Base-by-base conservation (phyloP, 2,329 filamentous ascomycete genomes). In the Penicillium thymicola region DNA sequence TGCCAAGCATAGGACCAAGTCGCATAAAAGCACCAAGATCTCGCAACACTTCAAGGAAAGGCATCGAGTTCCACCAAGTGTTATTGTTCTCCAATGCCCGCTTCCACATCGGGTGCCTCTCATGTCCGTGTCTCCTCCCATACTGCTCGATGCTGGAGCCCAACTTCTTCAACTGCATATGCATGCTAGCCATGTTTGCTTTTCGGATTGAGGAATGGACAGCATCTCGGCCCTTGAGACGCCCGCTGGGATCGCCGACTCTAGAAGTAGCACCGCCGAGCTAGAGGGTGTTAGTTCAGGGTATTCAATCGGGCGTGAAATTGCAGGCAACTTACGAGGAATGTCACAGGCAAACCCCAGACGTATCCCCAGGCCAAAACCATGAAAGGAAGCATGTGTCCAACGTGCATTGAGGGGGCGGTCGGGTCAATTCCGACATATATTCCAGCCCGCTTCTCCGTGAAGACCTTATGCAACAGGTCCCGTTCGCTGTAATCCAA, bases 1-100 rank as follows among this genome's bases (percentile, higher is more conserved):
- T 86, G 51, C 87, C 85, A 57, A 99, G 81, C 90, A 99, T 92
- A 3, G 92, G 83, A 1, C 93, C 92, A 49, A 99, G 77, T 57
- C 93, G 82, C 70, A 91, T 85, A 44, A 86, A 82, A 32, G 81
- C 82, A 3, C 92, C 94, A 30, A 97, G 77, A 55, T 87, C 82
- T 69, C 84, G 83, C 63, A 95, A 78, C 50, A 97, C 83, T 44
- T 96, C 89, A 47, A 90, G 79, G 43, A 96, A 79, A 1, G 85
- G 81, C 42, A 90, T 75, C 38, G 82, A 84, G 63, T 88, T 84
- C 77, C 92, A 85, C 94, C 94, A 99, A 48, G 81, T 80, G 61
- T 85, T 88, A 73, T 99, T 99, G 76, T 96, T 95, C 28, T 86
- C 72, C 37, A 97, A 67, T 23, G 82, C 83, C 53, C 86, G 83